A percentile compares a stretch with the other conserved stretches of the same genome.
phyloP scores from a whole-genome alignment of 768 basidiomycete genomes.

The Mycena belliarum region DNA sequence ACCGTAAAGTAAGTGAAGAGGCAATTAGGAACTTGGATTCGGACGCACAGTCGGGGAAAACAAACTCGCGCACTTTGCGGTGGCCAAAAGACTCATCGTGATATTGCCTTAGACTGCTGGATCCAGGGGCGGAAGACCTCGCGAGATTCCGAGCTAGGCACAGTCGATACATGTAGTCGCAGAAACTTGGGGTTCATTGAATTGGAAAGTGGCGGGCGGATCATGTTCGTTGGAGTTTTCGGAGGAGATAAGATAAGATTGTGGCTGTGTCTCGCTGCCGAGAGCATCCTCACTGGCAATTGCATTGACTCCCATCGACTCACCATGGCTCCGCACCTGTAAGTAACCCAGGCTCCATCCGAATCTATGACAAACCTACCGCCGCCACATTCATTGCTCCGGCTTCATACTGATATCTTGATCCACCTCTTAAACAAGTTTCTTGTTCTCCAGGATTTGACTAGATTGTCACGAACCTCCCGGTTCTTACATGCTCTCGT shows the following conservation, averaged over 20 bases:
- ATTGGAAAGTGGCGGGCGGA: background rate
- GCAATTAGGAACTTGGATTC: too few species aligned
- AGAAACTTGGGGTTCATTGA: too few species aligned
- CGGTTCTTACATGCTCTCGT: constrained; percentile 45
- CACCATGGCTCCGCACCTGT: background rate
- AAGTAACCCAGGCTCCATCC: background rate
- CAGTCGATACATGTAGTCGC: background rate
- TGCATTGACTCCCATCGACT: background rate
- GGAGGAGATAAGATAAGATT: background rate
- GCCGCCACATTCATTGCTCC: background rate
- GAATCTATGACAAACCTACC: background rate
- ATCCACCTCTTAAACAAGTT: constrained; percentile 53
- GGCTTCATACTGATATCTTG: constrained; percentile 57
- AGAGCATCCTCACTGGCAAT: background rate
- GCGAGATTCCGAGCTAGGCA: background rate
- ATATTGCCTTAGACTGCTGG: constrained; percentile 40
- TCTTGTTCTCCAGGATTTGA: constrained; percentile 41
- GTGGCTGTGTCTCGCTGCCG: background rate
- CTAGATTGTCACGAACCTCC: constrained; percentile 42
- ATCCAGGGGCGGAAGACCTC: too few species aligned
- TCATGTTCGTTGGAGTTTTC: background rate
- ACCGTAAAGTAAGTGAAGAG: background rate
- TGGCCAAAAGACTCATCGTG: constrained; percentile 84
- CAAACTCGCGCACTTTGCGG: constrained; percentile 61
- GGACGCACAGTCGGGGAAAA: constrained; percentile 71